Percentiles rank a stretch among this genome's conserved stretches.
Evolutionary conservation across 441 rosid species (phyloP).

Genomic region (Flueggea neowawraea): DNA sequence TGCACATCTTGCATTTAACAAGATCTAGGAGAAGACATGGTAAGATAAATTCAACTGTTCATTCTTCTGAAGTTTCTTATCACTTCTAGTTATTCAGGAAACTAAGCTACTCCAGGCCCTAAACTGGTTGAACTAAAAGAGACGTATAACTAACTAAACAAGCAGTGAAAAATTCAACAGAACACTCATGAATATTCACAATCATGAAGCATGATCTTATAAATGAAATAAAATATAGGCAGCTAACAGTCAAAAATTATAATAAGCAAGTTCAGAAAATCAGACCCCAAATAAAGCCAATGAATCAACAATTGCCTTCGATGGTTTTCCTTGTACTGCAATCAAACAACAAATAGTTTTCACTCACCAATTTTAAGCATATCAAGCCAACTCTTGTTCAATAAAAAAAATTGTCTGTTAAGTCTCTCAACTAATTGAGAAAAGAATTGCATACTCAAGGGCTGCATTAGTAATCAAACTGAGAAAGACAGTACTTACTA

Average conservation of each 20-base stretch:
- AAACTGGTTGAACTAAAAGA: too few relatives aligned
- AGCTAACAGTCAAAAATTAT: background rate
- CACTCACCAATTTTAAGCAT: background rate
- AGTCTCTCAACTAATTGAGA: background rate
- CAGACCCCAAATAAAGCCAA: slow-evolving; percentile 80
- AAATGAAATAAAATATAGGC: background rate
- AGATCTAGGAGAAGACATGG: too few relatives aligned
- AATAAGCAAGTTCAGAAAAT: slow-evolving; percentile 20
- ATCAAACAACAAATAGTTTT: slow-evolving; percentile 12
- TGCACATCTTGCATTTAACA: too few relatives aligned
- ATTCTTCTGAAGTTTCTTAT: too few relatives aligned
- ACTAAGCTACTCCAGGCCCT: too few relatives aligned
- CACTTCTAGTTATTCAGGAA: too few relatives aligned
- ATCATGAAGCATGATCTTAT: background rate
- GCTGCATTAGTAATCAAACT: background rate
- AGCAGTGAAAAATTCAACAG: too few relatives aligned
- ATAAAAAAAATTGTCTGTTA: too few relatives aligned
- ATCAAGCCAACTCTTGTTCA: background rate
- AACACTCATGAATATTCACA: too few relatives aligned
- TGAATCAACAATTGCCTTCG: slow-evolving; percentile 65
- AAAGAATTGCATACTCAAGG: background rate
- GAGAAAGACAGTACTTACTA: slow-evolving; percentile 41
- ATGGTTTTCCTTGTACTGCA: slow-evolving; percentile 79
- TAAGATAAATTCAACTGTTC: too few relatives aligned
- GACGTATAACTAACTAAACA: too few relatives aligned